These are phyloP conservation scores for Oleoguttula mirabilis DNA, from an alignment of 495 filamentous ascomycete genomes.

Conservation along the genomic window DNA sequence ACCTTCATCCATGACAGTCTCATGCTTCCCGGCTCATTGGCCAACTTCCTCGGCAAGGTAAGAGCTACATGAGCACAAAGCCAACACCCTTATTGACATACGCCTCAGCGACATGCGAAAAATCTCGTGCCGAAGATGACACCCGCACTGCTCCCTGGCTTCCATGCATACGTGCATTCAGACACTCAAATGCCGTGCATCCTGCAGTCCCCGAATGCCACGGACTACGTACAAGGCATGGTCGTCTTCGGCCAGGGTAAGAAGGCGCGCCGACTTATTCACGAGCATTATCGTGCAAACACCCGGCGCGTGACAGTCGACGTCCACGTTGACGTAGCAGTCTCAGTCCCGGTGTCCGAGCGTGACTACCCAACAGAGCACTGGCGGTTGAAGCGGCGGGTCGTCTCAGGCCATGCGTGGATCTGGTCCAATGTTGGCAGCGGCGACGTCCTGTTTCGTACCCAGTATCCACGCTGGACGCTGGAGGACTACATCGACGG, in stretches of 20 bases:
- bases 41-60: slow-evolving; percentile 12
- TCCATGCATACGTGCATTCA: slow-evolving; percentile 3
- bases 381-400: slow-evolving; percentile 10
- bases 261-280: slow-evolving; percentile 6
- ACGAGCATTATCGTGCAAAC: slow-evolving; percentile 9
- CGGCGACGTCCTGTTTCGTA: not conserved
- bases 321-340: slow-evolving; percentile 14
- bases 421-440: slow-evolving; percentile 12
- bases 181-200: slow-evolving; percentile 13
- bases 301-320: slow-evolving; percentile 9
- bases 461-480: slow-evolving; percentile 6
- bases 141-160: slow-evolving; percentile 15
- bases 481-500: slow-evolving; percentile 13
- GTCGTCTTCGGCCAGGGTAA: slow-evolving; percentile 13
- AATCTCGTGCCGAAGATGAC: slow-evolving; percentile 6
- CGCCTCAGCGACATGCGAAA: not conserved
- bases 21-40: slow-evolving; percentile 15
- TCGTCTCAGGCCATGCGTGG: slow-evolving; percentile 11
- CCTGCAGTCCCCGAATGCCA: slow-evolving; percentile 4
- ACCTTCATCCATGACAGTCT: slow-evolving; percentile 21
- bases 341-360: not conserved
- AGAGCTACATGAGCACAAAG: not conserved
- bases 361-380: not conserved
- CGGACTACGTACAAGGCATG: slow-evolving; percentile 14
- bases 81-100: not conserved